These are phyloP conservation scores for Colletotrichum musicola DNA, from an alignment of 2,329 filamentous ascomycete species.

Conservation along the genomic window DNA sequence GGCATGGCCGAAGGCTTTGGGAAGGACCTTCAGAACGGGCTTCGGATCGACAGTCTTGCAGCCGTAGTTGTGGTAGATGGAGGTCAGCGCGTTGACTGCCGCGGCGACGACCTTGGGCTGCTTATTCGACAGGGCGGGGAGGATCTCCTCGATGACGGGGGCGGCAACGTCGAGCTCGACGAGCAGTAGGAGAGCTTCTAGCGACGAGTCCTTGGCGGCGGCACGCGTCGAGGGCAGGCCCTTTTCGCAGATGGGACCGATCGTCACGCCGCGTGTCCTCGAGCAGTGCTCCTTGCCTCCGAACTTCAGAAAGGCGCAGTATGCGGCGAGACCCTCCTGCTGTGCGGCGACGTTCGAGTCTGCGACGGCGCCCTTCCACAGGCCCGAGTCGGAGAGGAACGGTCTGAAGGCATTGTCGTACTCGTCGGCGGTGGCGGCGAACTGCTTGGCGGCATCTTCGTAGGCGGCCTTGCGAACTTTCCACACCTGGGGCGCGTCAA, in stretches of 20 bases:
- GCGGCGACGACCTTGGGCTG: conserved; percentile 86
- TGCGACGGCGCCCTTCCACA: conserved; percentile 93
- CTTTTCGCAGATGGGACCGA: conserved; percentile 89
- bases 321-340: conserved; percentile 87
- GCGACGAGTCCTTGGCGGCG: conserved; percentile 86
- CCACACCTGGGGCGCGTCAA: conserved; percentile 74
- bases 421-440: conserved; percentile 87
- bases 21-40: conserved; percentile 85
- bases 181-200: conserved; percentile 89
- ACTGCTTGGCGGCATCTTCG: conserved; percentile 90
- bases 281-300: conserved; percentile 83
- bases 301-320: conserved; percentile 93
- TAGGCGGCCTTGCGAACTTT: conserved; percentile 97
- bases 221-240: conserved; percentile 89
- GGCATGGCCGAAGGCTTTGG: conserved; percentile 93
- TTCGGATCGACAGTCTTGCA: conserved; percentile 96
- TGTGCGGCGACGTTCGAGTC: conserved; percentile 98
- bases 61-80: conserved; percentile 93
- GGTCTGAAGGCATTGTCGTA: conserved; percentile 87
- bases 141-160: conserved; percentile 89
- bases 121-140: conserved; percentile 87
- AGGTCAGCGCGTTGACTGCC: conserved; percentile 80
- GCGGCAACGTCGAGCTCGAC: conserved; percentile 89
- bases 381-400: conserved; percentile 83
- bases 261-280: conserved; percentile 80